Evolutionary conservation across 2,329 filamentous ascomycete species (phyloP).

Genomic region (Epichloe typhina): DNA sequence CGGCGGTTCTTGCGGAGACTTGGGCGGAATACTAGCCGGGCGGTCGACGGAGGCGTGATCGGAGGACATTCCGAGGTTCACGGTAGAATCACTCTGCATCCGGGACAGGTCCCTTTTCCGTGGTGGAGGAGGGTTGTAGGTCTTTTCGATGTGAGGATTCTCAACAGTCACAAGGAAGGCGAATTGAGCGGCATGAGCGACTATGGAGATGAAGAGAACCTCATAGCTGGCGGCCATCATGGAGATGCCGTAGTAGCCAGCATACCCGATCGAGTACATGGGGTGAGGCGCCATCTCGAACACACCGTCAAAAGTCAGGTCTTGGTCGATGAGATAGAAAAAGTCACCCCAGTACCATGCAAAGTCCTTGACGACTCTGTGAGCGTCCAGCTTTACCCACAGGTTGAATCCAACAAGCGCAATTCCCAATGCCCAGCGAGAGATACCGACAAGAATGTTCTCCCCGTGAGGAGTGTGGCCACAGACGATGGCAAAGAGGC

Average conservation of each 20-base stretch:
- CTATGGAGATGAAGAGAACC: conserved; percentile 90
- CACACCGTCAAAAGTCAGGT: conserved; percentile 94
- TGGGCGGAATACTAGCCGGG: conserved; percentile 9
- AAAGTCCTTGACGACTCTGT: conserved; percentile 96
- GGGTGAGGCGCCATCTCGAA: conserved; percentile 98
- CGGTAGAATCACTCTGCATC: conserved; percentile 16
- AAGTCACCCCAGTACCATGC: conserved; percentile 99
- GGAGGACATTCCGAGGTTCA: conserved; percentile 14
- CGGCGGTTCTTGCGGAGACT: conserved; percentile 30
- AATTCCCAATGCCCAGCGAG: conserved; percentile 70
- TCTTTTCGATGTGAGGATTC: conserved; percentile 96
- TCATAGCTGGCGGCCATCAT: conserved; percentile 97
- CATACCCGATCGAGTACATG: conserved; percentile 98
- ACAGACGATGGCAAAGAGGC: conserved; percentile 86
- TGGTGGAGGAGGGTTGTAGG: conserved; percentile 80
- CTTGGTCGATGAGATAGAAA: conserved; percentile 96
- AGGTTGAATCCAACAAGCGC: conserved; percentile 82
- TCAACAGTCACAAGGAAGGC: conserved; percentile 84
- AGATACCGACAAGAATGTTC: conserved; percentile 49
- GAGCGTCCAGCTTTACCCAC: conserved; percentile 96
- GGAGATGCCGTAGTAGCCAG: conserved; percentile 95
- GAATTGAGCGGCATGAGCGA: conserved; percentile 89
- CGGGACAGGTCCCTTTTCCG: conserved; percentile 38
- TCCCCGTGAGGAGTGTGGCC: conserved; percentile 63
- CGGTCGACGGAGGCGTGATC: conserved; percentile 13